Conservation (phyloP, 345 rosid genomes). For the Excoecaria agallocha region DNA sequence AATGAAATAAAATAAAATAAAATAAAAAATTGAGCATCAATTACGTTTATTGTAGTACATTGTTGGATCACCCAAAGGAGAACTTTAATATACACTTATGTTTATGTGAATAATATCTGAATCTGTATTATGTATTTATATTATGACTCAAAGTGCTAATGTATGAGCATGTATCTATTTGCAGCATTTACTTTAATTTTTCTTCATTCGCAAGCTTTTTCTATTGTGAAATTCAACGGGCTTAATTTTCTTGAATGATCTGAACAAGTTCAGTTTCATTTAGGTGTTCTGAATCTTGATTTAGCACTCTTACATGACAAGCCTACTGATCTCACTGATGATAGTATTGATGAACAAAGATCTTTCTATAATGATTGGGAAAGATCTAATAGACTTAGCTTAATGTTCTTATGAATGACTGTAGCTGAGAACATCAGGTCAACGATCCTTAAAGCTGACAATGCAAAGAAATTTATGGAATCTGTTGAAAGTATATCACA, state of each 20-base stretch:
- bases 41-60: no score
- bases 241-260: no score
- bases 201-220: no score
- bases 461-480: neutral
- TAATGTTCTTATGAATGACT: neutral
- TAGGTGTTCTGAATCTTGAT: neutral
- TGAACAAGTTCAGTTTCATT: neutral
- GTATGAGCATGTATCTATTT: no score
- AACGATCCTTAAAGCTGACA: neutral
- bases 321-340: neutral
- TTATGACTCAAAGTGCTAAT: no score
- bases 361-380: neutral
- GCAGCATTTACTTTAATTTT: no score
- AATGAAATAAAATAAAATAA: no score
- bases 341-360: accelerated
- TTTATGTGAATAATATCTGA: no score
- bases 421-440: neutral
- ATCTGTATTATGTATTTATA: no score
- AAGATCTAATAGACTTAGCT: neutral
- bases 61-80: no score
- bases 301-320: neutral
- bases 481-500: neutral
- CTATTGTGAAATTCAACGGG: no score
- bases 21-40: neutral
- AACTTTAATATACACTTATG: no score